A percentile compares a stretch with the other conserved stretches of the same genome.
Conservation (phyloP, 2,329 filamentous ascomycete genomes). For the Dichotomopilus funicola region DNA sequence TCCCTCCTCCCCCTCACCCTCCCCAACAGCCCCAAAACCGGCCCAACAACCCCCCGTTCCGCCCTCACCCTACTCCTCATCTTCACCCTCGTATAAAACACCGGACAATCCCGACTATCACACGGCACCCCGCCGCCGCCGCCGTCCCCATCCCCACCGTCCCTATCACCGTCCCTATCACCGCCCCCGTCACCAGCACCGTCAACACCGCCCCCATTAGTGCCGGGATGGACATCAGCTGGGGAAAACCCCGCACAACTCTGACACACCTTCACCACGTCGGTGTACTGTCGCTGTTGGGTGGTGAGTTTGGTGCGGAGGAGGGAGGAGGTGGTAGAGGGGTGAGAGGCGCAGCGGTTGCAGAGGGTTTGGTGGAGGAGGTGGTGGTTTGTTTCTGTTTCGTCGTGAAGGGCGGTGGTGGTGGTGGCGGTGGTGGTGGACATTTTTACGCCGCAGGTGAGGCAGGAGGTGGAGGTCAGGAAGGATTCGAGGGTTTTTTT, state of each 20-base stretch:
- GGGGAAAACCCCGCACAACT: slow-evolving; percentile 70
- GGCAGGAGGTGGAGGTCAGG: slow-evolving; percentile 71
- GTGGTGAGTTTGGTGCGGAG: slow-evolving; percentile 56
- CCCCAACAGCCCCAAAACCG: slow-evolving; percentile 30
- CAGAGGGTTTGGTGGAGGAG: slow-evolving; percentile 44
- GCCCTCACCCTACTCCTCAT: slow-evolving; percentile 44
- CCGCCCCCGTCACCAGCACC: not conserved
- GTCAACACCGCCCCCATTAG: too few species aligned
- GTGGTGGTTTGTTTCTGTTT: slow-evolving; percentile 15
- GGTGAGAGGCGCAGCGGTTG: slow-evolving; percentile 44
- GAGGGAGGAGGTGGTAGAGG: slow-evolving; percentile 55
- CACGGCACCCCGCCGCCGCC: slow-evolving; percentile 57
- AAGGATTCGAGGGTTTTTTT: slow-evolving; percentile 89
- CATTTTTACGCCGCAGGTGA: slow-evolving; percentile 62
- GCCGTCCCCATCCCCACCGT: too few species aligned
- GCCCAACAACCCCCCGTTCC: slow-evolving; percentile 34
- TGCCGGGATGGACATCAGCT: slow-evolving; percentile 42
- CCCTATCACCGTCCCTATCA: not conserved
- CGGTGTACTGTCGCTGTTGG: slow-evolving; percentile 56
- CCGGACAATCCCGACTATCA: slow-evolving; percentile 85
- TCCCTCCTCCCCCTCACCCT: not conserved
- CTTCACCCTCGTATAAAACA: slow-evolving; percentile 74
- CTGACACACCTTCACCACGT: slow-evolving; percentile 67
- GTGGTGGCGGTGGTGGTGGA: slow-evolving; percentile 6
- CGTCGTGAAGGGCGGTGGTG: slow-evolving; percentile 13